Percentiles rank a stretch among this genome's conserved stretches.
Evolutionary conservation across 345 rosid genomes (phyloP).

Genomic region (Citrus inodora): DNA sequence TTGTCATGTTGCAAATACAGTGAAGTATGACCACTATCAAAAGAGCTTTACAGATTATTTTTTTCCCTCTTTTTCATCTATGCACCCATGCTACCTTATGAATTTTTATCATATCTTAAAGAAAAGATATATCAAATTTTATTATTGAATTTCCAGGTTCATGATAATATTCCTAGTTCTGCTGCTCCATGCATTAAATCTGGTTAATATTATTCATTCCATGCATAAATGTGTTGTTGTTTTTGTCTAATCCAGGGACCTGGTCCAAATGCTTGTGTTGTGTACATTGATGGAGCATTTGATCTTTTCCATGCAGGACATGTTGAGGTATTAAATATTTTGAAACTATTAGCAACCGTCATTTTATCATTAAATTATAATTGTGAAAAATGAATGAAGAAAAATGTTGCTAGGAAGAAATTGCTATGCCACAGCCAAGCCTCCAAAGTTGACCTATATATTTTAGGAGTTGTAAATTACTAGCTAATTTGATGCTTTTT

Average conservation of each 20-base stretch:
- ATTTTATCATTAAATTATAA: slow-evolving; percentile 4
- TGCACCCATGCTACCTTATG: neutral
- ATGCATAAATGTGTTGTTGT: neutral
- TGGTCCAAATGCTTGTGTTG: slow-evolving; percentile 74
- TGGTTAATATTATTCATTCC: neutral
- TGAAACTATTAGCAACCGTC: neutral
- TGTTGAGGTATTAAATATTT: slow-evolving; percentile 62
- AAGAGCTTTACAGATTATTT: neutral
- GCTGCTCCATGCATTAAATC: neutral
- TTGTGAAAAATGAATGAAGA: neutral
- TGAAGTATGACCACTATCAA: neutral
- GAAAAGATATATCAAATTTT: neutral
- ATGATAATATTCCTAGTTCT: neutral
- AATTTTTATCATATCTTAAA: neutral
- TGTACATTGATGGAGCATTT: slow-evolving; percentile 94
- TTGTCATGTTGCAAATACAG: neutral
- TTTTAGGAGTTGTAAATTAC: neutral
- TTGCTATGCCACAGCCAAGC: neutral
- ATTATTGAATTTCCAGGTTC: neutral
- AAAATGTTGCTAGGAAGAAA: neutral
- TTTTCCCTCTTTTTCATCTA: neutral
- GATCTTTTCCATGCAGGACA: slow-evolving; percentile 99
- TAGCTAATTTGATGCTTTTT: neutral
- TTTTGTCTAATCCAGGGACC: slow-evolving; percentile 56
- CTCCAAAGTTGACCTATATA: neutral